These are phyloP conservation scores for Venturia aucupariae DNA, from an alignment of 2,329 filamentous ascomycete species.

Conservation along the genomic window DNA sequence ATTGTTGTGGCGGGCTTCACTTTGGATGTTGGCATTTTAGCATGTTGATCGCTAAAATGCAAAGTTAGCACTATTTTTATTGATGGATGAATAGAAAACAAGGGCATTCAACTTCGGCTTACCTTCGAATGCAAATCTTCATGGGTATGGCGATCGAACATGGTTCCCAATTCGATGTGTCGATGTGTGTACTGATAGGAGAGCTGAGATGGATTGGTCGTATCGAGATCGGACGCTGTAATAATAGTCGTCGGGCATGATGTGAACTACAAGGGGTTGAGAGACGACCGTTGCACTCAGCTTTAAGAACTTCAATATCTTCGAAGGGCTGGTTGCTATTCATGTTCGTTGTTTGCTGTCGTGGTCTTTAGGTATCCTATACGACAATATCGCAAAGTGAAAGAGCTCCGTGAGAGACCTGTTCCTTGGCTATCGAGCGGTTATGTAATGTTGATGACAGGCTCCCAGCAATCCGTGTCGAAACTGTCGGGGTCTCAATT, in stretches of 20 bases:
- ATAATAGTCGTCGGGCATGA: neutral
- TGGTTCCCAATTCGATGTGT: neutral
- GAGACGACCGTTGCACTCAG: neutral
- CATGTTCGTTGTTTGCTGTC: neutral
- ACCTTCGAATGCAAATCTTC: neutral
- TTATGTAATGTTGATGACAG: neutral
- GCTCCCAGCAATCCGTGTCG: neutral
- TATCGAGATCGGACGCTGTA: neutral
- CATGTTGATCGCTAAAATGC: neutral
- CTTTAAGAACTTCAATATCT: neutral
- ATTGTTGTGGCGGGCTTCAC: neutral
- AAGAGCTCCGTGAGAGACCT: neutral
- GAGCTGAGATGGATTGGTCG: neutral
- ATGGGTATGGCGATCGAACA: neutral
- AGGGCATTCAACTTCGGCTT: neutral
- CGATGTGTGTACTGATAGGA: neutral
- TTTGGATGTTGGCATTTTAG: neutral
- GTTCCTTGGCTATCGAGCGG: neutral
- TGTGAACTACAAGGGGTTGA: neutral
- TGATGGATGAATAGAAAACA: neutral
- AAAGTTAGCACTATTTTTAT: neutral
- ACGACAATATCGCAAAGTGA: neutral
- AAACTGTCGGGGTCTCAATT: neutral
- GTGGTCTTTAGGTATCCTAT: neutral
- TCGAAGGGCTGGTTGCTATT: neutral